Conservation (phyloP, 83 land plant species). For the Thuja plicata region DNA sequence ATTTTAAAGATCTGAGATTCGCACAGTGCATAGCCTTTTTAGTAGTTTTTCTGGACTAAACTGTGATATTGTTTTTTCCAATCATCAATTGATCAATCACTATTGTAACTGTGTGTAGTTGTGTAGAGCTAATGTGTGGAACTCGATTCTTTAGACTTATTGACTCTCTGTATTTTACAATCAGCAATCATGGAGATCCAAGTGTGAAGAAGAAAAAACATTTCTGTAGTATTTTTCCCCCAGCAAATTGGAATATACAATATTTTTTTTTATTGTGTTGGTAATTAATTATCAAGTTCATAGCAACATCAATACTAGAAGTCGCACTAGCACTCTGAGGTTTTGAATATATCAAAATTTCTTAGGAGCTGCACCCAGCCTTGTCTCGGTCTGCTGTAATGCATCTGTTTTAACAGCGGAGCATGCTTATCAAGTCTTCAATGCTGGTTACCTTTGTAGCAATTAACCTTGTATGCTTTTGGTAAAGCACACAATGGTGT, state of each 20-base stretch:
- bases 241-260: background rate
- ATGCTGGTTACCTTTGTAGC: background rate
- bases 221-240: background rate
- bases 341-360: background rate
- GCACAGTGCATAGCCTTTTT: background rate
- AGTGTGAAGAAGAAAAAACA: background rate
- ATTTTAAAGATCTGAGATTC: background rate
- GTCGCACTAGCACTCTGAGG: background rate
- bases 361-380: background rate
- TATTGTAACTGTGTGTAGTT: background rate
- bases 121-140: background rate
- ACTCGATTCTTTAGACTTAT: background rate
- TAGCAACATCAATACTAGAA: background rate
- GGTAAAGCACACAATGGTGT: background rate
- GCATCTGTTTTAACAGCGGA: background rate
- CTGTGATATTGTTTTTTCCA: background rate
- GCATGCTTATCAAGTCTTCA: background rate
- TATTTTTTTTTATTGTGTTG: background rate
- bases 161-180: background rate
- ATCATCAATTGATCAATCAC: background rate
- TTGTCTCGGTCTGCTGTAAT: background rate
- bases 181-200: background rate
- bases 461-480: background rate
- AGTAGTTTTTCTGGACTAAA: background rate
- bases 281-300: background rate